phyloP scores from a whole-genome alignment of 1,284 basidiomycete species.

The Abortiporus biennis region DNA sequence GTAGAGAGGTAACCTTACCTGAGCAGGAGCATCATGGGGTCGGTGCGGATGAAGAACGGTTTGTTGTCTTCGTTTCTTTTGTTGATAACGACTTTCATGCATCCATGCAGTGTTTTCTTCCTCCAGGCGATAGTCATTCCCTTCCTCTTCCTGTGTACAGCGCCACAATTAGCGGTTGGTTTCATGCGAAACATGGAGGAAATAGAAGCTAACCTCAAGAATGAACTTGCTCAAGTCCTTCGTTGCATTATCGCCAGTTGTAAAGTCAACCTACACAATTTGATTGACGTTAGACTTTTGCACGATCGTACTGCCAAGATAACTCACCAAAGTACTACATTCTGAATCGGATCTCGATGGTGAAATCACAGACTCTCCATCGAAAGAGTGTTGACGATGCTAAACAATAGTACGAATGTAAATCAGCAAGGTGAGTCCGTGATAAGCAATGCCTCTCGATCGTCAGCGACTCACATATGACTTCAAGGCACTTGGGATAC shows the following conservation, averaged over 20 bases:
- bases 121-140: not conserved
- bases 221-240: not conserved
- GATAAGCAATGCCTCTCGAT: conserved; percentile 9
- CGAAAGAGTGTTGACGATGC: too few relatives aligned
- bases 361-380: conserved; percentile 11
- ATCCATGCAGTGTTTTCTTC: not conserved
- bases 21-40: too few relatives aligned
- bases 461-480: conserved; percentile 16
- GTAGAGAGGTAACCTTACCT: too few relatives aligned
- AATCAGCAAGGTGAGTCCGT: not conserved
- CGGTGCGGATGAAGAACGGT: not conserved
- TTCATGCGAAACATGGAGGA: too few relatives aligned
- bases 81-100: too few relatives aligned
- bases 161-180: too few relatives aligned
- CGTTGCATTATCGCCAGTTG: not conserved
- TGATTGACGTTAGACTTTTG: not conserved
- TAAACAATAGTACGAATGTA: conserved; percentile 9
- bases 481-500: conserved; percentile 16
- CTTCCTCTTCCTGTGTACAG: not conserved
- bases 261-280: not conserved
- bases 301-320: not conserved
- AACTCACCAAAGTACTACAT: conserved; percentile 26
- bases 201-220: too few relatives aligned
- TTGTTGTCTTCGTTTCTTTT: not conserved
- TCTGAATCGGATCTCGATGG: conserved; percentile 22